phyloP scores from a whole-genome alignment of 768 basidiomycete species.

The Pulveroboletus sp. region DNA sequence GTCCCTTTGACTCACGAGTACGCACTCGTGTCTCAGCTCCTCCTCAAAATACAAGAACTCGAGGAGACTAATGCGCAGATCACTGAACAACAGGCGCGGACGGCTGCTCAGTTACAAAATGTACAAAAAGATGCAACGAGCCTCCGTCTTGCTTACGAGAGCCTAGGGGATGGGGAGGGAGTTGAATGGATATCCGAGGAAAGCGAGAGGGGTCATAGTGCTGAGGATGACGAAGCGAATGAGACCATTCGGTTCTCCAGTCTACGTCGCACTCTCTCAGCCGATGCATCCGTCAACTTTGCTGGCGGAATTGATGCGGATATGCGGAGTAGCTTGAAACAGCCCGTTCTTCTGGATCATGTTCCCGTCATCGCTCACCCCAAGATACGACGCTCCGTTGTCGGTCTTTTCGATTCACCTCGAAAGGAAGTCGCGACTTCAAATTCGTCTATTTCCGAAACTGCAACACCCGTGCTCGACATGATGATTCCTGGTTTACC shows the following conservation, averaged over 20 bases:
- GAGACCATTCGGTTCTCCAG: slow-evolving; percentile 32
- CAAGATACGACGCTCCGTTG: slow-evolving; percentile 50
- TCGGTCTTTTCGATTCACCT: slow-evolving; percentile 57
- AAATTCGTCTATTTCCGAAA: slow-evolving; percentile 11
- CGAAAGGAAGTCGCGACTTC: slow-evolving; percentile 10
- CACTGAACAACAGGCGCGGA: slow-evolving; percentile 59
- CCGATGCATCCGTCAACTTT: slow-evolving; percentile 22
- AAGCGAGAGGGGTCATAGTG: slow-evolving; percentile 30
- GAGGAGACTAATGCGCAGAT: slow-evolving; percentile 73
- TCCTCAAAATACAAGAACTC: slow-evolving; percentile 73
- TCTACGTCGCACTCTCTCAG: slow-evolving; percentile 24
- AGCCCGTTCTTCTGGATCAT: slow-evolving; percentile 11
- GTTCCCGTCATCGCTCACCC: slow-evolving; percentile 21
- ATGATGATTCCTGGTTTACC: slow-evolving; percentile 35
- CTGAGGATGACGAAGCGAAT: slow-evolving; percentile 28
- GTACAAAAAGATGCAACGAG: slow-evolving; percentile 72
- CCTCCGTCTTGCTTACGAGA: slow-evolving; percentile 70
- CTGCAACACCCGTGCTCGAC: slow-evolving; percentile 22
- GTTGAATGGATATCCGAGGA: slow-evolving; percentile 42
- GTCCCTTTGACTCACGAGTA: slow-evolving; percentile 36
- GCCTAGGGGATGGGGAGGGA: slow-evolving; percentile 52
- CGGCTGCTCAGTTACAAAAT: slow-evolving; percentile 56
- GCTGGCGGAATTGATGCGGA: slow-evolving; percentile 15
- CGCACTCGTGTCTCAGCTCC: slow-evolving; percentile 64
- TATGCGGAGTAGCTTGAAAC: slow-evolving; percentile 27